These are phyloP conservation scores for Solanum dulcamara DNA, from an alignment of 257 asterid species.

Conservation along the genomic window DNA sequence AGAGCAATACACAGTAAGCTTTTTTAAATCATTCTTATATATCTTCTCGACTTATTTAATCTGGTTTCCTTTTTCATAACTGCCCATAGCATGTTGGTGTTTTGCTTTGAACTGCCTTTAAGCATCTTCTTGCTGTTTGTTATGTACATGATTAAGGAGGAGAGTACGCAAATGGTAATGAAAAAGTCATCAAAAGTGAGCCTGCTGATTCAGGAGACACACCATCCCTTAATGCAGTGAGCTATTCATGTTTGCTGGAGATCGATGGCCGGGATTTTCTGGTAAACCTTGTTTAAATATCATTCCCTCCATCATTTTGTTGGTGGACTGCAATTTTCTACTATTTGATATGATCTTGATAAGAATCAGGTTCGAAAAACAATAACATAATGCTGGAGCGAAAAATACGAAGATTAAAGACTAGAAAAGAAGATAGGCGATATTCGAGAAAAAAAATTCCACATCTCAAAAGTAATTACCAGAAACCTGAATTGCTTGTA, in stretches of 20 bases:
- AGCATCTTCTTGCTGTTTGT: background rate
- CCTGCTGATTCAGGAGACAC: background rate
- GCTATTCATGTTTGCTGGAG: conserved; percentile 1
- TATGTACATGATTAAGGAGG: background rate
- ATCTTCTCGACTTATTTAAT: background rate
- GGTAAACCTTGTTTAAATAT: conserved; percentile 8
- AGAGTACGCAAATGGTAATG: background rate
- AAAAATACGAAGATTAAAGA: background rate
- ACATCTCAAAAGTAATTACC: background rate
- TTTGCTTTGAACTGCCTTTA: background rate
- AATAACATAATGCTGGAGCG: background rate
- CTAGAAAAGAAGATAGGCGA: no score
- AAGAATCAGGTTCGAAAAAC: background rate
- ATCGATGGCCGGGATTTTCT: conserved; percentile 2
- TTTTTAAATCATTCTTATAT: background rate
- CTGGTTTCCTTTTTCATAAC: background rate
- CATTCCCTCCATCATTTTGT: background rate
- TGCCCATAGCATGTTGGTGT: background rate
- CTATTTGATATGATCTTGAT: background rate
- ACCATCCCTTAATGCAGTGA: background rate
- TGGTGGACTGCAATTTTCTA: background rate
- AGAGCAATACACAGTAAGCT: background rate
- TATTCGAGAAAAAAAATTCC: no score
- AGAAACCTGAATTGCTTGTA: background rate
- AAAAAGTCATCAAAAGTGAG: background rate